Conservation (phyloP, 768 basidiomycete genomes). For the Hirschioporus abietinus region DNA sequence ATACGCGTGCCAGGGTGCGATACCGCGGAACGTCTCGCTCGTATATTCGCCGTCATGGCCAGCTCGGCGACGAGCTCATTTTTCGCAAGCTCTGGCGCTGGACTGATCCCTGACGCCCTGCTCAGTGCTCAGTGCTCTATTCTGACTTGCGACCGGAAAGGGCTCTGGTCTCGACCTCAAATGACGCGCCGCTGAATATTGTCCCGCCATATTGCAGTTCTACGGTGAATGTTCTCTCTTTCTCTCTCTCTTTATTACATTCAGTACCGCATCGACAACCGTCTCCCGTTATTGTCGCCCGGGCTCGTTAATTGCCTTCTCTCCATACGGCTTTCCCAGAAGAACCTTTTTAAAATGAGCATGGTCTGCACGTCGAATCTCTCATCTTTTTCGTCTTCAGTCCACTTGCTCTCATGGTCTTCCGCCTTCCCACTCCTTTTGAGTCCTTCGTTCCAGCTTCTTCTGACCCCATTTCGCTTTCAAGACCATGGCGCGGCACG, state of each 20-base stretch:
- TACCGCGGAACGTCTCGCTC: not conserved
- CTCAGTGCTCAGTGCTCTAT: not conserved
- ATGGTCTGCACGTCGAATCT: conserved; percentile 10
- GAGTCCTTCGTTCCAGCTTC: conserved; percentile 55
- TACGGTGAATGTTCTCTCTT: too few species aligned
- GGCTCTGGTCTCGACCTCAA: too few species aligned
- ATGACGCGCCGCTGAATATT: too few species aligned
- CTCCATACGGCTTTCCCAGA: conserved; percentile 11
- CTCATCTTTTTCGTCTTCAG: not conserved
- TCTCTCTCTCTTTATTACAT: conserved; percentile 1
- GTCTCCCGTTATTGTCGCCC: conserved; percentile 6
- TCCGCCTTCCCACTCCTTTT: conserved; percentile 57
- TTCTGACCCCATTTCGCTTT: conserved; percentile 34
- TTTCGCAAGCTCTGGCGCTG: not conserved
- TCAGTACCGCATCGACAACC: conserved; percentile 2
- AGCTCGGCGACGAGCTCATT: not conserved
- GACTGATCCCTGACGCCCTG: not conserved
- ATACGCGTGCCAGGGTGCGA: not conserved
- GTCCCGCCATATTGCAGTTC: too few species aligned
- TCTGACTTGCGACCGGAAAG: too few species aligned
- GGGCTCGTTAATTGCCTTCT: not conserved
- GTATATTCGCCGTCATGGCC: not conserved
- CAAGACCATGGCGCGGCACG: conserved; percentile 53
- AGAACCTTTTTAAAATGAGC: conserved; percentile 15
- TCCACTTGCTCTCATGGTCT: conserved; percentile 38